Evolutionary conservation across 2,329 filamentous ascomycete species (phyloP).

Genomic region (Cercospora canescens): DNA sequence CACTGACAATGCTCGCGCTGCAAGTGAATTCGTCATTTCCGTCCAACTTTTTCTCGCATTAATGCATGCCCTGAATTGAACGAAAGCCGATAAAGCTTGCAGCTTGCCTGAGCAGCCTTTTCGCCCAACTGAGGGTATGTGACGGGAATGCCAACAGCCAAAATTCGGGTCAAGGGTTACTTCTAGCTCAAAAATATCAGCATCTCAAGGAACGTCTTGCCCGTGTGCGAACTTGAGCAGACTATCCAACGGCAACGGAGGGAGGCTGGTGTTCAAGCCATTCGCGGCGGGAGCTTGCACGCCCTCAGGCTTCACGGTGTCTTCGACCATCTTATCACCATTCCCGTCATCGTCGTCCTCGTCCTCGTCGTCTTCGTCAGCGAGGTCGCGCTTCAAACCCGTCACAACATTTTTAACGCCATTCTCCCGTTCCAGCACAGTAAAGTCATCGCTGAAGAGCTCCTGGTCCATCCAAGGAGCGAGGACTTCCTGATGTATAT

Average conservation of each 20-base stretch:
- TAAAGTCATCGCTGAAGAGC: conserved; percentile 61
- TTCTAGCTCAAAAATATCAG: not conserved
- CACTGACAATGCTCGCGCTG: not conserved
- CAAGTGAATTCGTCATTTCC: not conserved
- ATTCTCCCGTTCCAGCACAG: conserved; percentile 65
- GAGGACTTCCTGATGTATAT: conserved; percentile 47
- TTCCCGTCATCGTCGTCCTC: conserved; percentile 40
- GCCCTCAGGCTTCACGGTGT: conserved; percentile 1
- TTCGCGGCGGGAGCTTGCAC: not conserved
- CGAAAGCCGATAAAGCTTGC: not conserved
- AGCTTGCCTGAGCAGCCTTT: not conserved
- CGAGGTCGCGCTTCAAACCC: conserved; percentile 59
- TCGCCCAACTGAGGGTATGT: not conserved
- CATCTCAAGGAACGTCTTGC: conserved; percentile 7
- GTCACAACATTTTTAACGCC: conserved; percentile 72
- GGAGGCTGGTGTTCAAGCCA: conserved; percentile 16
- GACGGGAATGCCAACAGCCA: too few species aligned
- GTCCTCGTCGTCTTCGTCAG: conserved; percentile 55
- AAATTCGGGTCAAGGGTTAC: not conserved
- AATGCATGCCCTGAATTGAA: not conserved
- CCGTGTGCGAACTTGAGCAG: conserved; percentile 26
- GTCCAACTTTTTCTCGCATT: not conserved
- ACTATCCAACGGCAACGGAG: conserved; percentile 33
- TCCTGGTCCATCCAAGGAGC: conserved; percentile 31
- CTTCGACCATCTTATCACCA: conserved; percentile 26